Percentiles rank a stretch among this genome's conserved stretches.
phyloP scores from a whole-genome alignment of 805 yeast species.

The Candida xiaguanensis region DNA sequence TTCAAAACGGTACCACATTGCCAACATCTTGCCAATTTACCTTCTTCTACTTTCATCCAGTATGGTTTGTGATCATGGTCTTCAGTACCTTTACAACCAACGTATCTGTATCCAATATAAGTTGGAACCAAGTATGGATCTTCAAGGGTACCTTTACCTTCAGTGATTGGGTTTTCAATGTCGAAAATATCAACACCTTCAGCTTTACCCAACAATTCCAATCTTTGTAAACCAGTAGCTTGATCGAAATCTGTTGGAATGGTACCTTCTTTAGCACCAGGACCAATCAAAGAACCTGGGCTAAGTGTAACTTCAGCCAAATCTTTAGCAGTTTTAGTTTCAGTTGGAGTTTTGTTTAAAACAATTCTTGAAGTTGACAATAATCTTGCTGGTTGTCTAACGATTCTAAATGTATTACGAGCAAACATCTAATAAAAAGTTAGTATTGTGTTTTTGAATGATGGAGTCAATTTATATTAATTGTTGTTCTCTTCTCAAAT shows the following conservation, averaged over 20 bases:
- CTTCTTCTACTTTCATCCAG: slow-evolving; percentile 89
- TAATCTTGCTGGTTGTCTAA: slow-evolving; percentile 28
- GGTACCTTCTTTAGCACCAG: slow-evolving; percentile 81
- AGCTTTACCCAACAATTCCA: slow-evolving; percentile 87
- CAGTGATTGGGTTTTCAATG: slow-evolving; percentile 78
- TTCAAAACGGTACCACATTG: slow-evolving; percentile 96
- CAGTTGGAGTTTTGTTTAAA: slow-evolving; percentile 23
- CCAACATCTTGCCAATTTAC: slow-evolving; percentile 92
- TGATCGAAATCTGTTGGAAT: slow-evolving; percentile 94
- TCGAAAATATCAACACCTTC: slow-evolving; percentile 96
- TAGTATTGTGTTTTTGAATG: slow-evolving; percentile 6
- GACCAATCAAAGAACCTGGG: slow-evolving; percentile 74
- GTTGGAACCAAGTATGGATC: slow-evolving; percentile 90
- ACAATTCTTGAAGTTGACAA: slow-evolving; percentile 31
- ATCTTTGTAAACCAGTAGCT: slow-evolving; percentile 97
- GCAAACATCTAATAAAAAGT: slow-evolving; percentile 23
- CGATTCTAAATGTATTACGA: slow-evolving; percentile 34
- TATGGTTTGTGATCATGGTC: slow-evolving; percentile 85
- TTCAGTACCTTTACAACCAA: slow-evolving; percentile 96
- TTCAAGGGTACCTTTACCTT: slow-evolving; percentile 85
- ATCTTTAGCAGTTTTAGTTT: slow-evolving; percentile 57
- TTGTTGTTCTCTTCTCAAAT: not conserved
- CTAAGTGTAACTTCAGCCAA: slow-evolving; percentile 73
- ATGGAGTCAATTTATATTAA: not conserved
- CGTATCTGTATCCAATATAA: slow-evolving; percentile 88